These are phyloP conservation scores for Aegilops longissima DNA, from an alignment of 176 grass and related monocot species.

Conservation along the genomic window DNA sequence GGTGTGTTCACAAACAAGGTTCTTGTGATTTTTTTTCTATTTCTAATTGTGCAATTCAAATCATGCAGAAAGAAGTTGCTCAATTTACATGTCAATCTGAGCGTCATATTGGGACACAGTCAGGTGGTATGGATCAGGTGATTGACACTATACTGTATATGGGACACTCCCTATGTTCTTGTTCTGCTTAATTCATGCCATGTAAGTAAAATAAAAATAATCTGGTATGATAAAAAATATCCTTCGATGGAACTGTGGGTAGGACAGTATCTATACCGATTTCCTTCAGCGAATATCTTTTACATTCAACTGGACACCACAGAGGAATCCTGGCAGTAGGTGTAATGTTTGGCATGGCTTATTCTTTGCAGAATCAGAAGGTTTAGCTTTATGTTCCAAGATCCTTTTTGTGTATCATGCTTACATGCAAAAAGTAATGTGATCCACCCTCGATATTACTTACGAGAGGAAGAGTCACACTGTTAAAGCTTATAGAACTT, in stretches of 20 bases:
- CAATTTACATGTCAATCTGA: slow-evolving; percentile 93
- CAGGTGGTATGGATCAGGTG: slow-evolving; percentile 99
- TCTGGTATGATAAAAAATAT: background rate
- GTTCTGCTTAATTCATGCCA: background rate
- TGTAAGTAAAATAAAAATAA: background rate
- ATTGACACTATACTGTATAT: background rate
- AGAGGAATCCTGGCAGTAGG: background rate
- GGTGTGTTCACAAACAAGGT: background rate
- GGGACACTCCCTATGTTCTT: background rate
- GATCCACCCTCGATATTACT: too few relatives aligned
- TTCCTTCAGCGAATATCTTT: background rate
- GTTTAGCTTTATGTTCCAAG: background rate
- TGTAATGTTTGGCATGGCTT: background rate
- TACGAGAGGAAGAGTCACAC: background rate
- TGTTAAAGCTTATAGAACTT: background rate
- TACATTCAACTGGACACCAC: background rate
- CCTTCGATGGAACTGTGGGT: background rate
- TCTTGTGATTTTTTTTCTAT: background rate
- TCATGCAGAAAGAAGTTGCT: slow-evolving; percentile 95
- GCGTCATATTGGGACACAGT: slow-evolving; percentile 87
- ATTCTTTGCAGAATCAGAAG: background rate
- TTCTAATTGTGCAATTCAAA: slow-evolving; percentile 25
- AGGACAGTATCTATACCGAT: background rate
- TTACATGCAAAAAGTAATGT: background rate
- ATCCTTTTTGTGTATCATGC: background rate